These are phyloP conservation scores for Xylaria palmicola DNA, from an alignment of 495 filamentous ascomycete genomes.

Conservation along the genomic window DNA sequence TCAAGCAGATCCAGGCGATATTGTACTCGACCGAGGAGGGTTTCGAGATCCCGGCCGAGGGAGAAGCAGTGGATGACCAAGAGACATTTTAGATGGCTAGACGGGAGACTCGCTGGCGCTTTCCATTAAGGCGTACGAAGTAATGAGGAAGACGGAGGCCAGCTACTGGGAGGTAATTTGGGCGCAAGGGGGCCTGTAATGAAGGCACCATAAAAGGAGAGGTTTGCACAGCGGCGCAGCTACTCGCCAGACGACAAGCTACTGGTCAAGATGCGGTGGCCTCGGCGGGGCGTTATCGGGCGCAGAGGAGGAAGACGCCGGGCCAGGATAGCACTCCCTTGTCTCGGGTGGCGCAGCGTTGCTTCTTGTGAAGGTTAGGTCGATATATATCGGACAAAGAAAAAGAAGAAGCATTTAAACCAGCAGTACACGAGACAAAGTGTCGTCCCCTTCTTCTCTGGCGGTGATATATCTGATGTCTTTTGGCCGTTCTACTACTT, in stretches of 20 bases:
- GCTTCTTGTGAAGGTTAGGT: not conserved
- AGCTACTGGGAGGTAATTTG: constrained; percentile 20
- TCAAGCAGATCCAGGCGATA: constrained; percentile 93
- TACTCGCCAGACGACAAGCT: not conserved
- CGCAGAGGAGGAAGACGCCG: too few species aligned
- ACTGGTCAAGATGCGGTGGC: not conserved
- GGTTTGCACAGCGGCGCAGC: not conserved
- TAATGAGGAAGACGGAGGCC: constrained; percentile 16
- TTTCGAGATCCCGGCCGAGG: constrained; percentile 78
- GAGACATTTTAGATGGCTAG: constrained; percentile 69
- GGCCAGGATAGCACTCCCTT: too few species aligned
- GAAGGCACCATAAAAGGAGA: not conserved
- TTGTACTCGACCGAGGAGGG: constrained; percentile 96
- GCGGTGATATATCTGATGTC: not conserved
- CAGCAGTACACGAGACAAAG: not conserved
- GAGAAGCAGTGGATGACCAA: constrained; percentile 63
- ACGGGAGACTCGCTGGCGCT: not conserved
- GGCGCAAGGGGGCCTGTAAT: not conserved
- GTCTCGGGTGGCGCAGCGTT: not conserved
- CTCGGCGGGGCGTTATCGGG: not conserved
- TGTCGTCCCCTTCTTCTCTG: not conserved
- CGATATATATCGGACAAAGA: not conserved
- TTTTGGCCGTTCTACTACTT: too few species aligned
- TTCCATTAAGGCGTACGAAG: constrained; percentile 9
- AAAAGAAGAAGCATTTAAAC: not conserved